A percentile compares a stretch with the other conserved stretches of the same genome.
These are phyloP conservation scores for Chloropicon primus DNA, from an alignment of 139 green algal species.

Conservation along the genomic window DNA sequence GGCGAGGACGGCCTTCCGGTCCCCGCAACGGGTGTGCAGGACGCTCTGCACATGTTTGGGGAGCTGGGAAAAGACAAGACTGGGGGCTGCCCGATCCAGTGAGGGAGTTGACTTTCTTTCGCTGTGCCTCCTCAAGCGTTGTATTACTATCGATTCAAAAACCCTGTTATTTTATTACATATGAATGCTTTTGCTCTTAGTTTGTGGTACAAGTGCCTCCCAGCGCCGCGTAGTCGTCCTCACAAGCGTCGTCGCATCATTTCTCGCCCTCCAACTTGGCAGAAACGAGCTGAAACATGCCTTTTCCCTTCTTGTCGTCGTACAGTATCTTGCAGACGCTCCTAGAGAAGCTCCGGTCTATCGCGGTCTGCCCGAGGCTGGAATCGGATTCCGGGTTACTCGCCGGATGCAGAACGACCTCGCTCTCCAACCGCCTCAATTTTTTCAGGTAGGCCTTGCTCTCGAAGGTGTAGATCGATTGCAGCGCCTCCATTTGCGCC, in stretches of 20 bases:
- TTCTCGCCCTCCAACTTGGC: neutral
- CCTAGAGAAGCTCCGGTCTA: neutral
- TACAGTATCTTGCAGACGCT: neutral
- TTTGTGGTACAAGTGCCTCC: too few relatives aligned
- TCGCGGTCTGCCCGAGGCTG: neutral
- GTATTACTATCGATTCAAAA: too few relatives aligned
- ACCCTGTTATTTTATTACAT: too few relatives aligned
- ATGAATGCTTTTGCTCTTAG: too few relatives aligned
- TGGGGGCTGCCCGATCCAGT: neutral
- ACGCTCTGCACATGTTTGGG: neutral
- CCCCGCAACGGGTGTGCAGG: neutral
- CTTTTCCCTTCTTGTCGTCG: neutral
- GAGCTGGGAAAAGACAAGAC: neutral
- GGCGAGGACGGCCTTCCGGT: constrained; percentile 20
- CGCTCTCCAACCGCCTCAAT: neutral
- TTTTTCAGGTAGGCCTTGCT: neutral
- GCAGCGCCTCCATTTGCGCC: neutral
- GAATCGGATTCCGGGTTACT: neutral
- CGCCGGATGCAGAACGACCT: neutral
- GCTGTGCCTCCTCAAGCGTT: too few relatives aligned
- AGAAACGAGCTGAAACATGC: neutral
- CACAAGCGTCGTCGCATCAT: too few relatives aligned
- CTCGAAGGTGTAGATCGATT: neutral
- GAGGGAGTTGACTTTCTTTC: too few relatives aligned
- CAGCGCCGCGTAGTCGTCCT: too few relatives aligned